Base-by-base conservation (phyloP, 1,284 basidiomycete genomes). In the Ceratobasidium papillatum region DNA sequence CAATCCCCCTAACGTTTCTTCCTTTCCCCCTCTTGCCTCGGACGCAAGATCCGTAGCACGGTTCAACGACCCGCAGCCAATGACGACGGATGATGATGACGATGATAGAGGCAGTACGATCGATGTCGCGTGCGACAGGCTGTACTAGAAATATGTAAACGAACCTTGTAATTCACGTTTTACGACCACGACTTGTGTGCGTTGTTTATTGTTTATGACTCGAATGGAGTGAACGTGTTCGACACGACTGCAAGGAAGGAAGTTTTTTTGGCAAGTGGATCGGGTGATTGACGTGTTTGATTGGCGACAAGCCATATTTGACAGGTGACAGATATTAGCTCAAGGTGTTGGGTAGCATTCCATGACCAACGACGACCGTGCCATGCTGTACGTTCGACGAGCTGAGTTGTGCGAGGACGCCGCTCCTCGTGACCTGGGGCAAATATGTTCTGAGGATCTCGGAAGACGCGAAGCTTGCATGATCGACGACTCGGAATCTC, bases 151-250 rank as follows among this genome's bases (percentile, higher is more conserved):
- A 52, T 5, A 30, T 52, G 51, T 52, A 52, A 51, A 49, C 19
- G 45, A 34, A n/a, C n/a, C 43, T 34, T 51, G 45, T 52, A 49
- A 49, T 49, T 65, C 51, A 52, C 51, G 51, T 63, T 63, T 27
- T 43, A 45, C 25, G 2, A 52, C 7, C 51, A 52, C 27, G 51
- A 5, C 4, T 52, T 17, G 7, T 25, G 27, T 22, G 51, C 51
- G 51, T 52, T 52, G 22, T 17, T 3, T 14, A 17, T n/a, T 17
- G 19, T 27, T 30, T 9, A 25, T 8, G 51, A 25, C 4, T 47
- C 45, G 19, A n/a, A 14, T 5, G 38, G 38, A 41, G 4, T 49
- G 14, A 27, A 52, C 51, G 51, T 52, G 51, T 52, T 22, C 7
- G 51, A 52, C 51, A 52, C 51, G 51, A 5, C 9, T 27, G 19